Percentiles rank a stretch among this genome's conserved stretches.
Conservation (phyloP, 768 basidiomycete genomes). For the Lentinus tigrinus region DNA sequence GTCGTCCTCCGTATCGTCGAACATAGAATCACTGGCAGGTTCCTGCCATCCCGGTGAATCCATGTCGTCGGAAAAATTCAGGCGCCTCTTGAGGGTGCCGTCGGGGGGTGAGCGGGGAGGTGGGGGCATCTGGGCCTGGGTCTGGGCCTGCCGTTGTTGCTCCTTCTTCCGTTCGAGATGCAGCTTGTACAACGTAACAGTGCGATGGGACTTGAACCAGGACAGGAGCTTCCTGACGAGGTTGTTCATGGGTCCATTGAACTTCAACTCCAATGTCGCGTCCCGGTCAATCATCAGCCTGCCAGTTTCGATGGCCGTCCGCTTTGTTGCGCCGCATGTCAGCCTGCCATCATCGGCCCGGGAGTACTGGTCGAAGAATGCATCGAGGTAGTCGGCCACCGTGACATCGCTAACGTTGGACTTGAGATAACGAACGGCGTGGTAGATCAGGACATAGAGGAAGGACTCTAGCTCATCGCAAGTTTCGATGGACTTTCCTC, state of each 20-base stretch:
- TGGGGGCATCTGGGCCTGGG: too few species aligned
- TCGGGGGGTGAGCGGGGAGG: too few species aligned
- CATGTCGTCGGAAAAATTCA: too few species aligned
- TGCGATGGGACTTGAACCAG: background rate
- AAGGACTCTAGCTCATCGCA: conserved; percentile 20
- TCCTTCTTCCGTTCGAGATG: background rate
- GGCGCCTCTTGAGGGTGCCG: too few species aligned
- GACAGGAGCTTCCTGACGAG: background rate
- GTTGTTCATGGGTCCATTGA: background rate
- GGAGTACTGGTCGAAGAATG: too few species aligned
- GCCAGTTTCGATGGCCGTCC: background rate
- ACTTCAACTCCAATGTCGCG: background rate
- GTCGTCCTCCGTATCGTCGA: too few species aligned
- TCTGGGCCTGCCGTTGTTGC: background rate
- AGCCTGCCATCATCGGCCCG: background rate
- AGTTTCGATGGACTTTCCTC: background rate
- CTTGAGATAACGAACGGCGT: conserved; percentile 3
- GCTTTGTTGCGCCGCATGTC: conserved; percentile 3
- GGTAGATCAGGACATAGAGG: conserved; percentile 11
- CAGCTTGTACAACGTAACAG: background rate
- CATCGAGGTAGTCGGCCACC: background rate
- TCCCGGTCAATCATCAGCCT: too few species aligned
- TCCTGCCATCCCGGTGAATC: too few species aligned
- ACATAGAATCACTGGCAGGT: too few species aligned
- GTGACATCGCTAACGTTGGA: background rate